A percentile compares a stretch with the other conserved stretches of the same genome.
Conservation (phyloP, 1,139 yeast species). For the Spathaspora jeffriesii region DNA sequence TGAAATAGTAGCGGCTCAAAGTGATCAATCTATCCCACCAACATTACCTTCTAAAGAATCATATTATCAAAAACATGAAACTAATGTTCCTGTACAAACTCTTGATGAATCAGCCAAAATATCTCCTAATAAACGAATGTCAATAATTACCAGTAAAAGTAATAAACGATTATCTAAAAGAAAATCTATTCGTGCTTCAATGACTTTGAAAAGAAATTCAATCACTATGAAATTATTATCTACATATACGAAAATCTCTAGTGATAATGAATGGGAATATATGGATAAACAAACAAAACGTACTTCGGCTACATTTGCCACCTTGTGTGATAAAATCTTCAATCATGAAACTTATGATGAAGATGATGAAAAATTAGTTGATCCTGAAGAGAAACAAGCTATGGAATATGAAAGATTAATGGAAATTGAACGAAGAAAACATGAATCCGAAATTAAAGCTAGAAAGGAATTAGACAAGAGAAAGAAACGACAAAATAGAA, state of each 20-base stretch:
- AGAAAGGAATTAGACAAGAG: slow-evolving; percentile 49
- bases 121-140: slow-evolving; percentile 30
- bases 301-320: slow-evolving; percentile 77
- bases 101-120: slow-evolving; percentile 31
- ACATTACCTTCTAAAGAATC: slow-evolving; percentile 43
- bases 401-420: slow-evolving; percentile 48
- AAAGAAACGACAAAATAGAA: slow-evolving; percentile 44
- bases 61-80: slow-evolving; percentile 8
- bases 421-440: slow-evolving; percentile 53
- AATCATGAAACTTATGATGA: slow-evolving; percentile 58
- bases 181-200: slow-evolving; percentile 41
- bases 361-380: slow-evolving; percentile 52
- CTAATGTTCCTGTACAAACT: slow-evolving; percentile 14
- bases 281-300: slow-evolving; percentile 74
- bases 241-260: slow-evolving; percentile 69
- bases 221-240: slow-evolving; percentile 69
- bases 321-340: slow-evolving; percentile 73
- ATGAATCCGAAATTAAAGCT: slow-evolving; percentile 47
- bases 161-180: slow-evolving; percentile 37
- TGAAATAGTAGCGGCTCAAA: slow-evolving; percentile 45
- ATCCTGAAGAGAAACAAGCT: slow-evolving; percentile 51
- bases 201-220: slow-evolving; percentile 63
- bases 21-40: slow-evolving; percentile 18
- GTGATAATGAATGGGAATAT: slow-evolving; percentile 69
- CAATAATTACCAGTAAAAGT: slow-evolving; percentile 25